Evolutionary conservation across 2,329 filamentous ascomycete genomes (phyloP).

Genomic region (Trichoderma sp.): DNA sequence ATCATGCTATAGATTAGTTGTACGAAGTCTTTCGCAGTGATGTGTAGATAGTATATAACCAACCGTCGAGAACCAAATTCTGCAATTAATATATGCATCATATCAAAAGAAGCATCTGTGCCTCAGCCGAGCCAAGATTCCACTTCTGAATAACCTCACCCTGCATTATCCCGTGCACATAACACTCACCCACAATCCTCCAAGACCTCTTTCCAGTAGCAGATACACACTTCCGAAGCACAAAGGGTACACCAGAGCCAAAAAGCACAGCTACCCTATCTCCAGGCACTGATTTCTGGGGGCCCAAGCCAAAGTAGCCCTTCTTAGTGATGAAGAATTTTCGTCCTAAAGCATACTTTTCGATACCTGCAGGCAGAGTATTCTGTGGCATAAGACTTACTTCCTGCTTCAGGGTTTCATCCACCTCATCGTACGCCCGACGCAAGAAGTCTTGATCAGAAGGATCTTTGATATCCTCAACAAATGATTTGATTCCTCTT

Average conservation of each 20-base stretch:
- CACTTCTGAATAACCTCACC: neutral
- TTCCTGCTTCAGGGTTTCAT: neutral
- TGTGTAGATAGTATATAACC: neutral
- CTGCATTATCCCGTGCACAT: conserved; percentile 8
- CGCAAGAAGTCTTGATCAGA: neutral
- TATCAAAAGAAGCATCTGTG: neutral
- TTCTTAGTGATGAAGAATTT: neutral
- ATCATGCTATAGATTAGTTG: neutral
- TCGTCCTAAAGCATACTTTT: neutral
- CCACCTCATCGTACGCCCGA: neutral
- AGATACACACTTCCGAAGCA: neutral
- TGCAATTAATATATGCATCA: neutral
- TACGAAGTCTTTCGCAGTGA: no score
- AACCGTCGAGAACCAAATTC: neutral
- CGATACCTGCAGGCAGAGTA: neutral
- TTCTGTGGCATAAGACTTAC: neutral
- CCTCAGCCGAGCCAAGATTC: neutral
- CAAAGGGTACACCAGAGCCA: neutral
- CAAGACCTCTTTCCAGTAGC: neutral
- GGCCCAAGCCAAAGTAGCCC: conserved; percentile 4
- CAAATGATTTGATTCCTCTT: neutral
- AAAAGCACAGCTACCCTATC: neutral
- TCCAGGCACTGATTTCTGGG: neutral
- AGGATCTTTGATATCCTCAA: no score
- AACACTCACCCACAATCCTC: neutral